Evolutionary conservation across 306 rosid genomes (phyloP).

Genomic region (Cucumis melo): DNA sequence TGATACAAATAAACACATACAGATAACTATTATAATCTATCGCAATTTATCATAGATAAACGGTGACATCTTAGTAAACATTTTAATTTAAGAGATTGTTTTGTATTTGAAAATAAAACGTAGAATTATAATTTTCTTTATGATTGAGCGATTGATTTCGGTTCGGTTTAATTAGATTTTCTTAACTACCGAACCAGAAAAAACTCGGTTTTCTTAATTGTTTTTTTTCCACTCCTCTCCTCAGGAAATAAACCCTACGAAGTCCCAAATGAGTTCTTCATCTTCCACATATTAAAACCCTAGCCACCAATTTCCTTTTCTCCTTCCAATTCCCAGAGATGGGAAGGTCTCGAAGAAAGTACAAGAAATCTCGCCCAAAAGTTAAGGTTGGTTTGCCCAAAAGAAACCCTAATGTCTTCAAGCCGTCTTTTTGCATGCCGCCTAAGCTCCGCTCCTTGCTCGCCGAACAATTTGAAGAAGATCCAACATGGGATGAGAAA

Average conservation of each 20-base stretch:
- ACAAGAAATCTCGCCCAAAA: slow-evolving; percentile 51
- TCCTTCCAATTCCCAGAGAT: slow-evolving; percentile 15
- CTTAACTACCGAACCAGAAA: neutral
- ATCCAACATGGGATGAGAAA: slow-evolving; percentile 49
- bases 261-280: neutral
- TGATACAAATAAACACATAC: too few relatives aligned
- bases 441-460: slow-evolving; percentile 49
- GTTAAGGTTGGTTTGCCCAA: slow-evolving; percentile 65
- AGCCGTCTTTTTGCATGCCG: slow-evolving; percentile 62
- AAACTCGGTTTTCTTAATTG: neutral
- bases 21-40: too few relatives aligned
- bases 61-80: too few relatives aligned
- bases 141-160: too few relatives aligned
- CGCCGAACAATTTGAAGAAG: slow-evolving; percentile 5
- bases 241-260: neutral
- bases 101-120: too few relatives aligned
- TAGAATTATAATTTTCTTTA: too few relatives aligned
- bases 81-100: too few relatives aligned
- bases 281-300: slow-evolving; percentile 3
- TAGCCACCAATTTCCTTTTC: neutral
- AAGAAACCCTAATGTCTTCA: slow-evolving; percentile 55
- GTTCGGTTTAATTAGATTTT: neutral
- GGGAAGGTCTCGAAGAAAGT: slow-evolving; percentile 91
- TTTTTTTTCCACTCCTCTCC: neutral
- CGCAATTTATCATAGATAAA: too few relatives aligned